A percentile compares a stretch with the other conserved stretches of the same genome.
Evolutionary conservation across 2,329 filamentous ascomycete species (phyloP).

Genomic region (Diaporthe sp.): DNA sequence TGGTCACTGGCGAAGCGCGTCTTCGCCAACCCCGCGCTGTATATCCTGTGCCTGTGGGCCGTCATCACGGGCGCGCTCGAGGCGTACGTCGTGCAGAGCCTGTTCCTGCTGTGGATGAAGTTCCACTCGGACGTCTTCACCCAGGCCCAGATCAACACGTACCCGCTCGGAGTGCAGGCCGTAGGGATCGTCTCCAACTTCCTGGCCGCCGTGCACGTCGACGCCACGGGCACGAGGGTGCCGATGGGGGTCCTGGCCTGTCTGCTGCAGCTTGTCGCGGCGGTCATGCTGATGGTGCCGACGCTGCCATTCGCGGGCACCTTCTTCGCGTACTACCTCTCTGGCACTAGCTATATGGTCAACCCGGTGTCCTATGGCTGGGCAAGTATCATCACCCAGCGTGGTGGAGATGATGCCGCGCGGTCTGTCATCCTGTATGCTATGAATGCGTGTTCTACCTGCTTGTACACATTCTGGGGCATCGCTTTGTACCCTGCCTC

Average conservation of each 20-base stretch:
- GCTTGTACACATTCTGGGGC: slow-evolving; percentile 61
- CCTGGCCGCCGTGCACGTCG: slow-evolving; percentile 52
- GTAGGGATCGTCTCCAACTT: slow-evolving; percentile 55
- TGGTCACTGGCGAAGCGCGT: slow-evolving; percentile 48
- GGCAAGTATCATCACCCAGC: slow-evolving; percentile 54
- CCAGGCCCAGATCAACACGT: slow-evolving; percentile 51
- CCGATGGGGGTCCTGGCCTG: slow-evolving; percentile 53
- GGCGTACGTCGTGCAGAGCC: slow-evolving; percentile 46
- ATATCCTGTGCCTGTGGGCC: slow-evolving; percentile 56
- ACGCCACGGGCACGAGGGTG: slow-evolving; percentile 50
- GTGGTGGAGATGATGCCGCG: slow-evolving; percentile 55
- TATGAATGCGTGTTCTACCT: slow-evolving; percentile 56
- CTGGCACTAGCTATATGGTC: slow-evolving; percentile 56
- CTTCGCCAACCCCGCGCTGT: slow-evolving; percentile 48
- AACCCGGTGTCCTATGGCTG: slow-evolving; percentile 55
- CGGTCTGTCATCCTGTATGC: slow-evolving; percentile 55
- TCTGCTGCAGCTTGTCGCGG: slow-evolving; percentile 50
- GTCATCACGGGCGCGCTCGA: slow-evolving; percentile 52
- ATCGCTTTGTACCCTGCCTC: slow-evolving; percentile 57
- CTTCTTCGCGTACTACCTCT: slow-evolving; percentile 54
- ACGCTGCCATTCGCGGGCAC: slow-evolving; percentile 49
- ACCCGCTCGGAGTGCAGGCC: slow-evolving; percentile 53
- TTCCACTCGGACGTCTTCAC: slow-evolving; percentile 42
- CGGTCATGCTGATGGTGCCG: slow-evolving; percentile 51
- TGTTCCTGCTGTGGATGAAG: slow-evolving; percentile 48